Base-by-base conservation (phyloP, 2,329 filamentous ascomycete genomes). In the Nothophoma quercina region DNA sequence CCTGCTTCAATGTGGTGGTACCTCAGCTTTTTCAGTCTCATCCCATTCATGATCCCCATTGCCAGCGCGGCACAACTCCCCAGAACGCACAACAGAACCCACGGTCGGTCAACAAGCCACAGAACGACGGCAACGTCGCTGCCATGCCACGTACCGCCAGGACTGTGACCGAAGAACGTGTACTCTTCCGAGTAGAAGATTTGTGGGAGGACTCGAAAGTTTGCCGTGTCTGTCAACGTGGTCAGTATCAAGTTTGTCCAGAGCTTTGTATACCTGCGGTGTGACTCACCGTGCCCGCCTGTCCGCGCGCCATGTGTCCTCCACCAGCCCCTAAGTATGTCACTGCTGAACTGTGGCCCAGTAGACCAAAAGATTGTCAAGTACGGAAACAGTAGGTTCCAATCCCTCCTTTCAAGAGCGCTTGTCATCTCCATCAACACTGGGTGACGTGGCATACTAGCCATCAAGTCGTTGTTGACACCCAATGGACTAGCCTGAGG, bases 111-210 rank as follows among this genome's bases (percentile, higher is more conserved):
- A 10, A 57, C 65, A 7, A 69, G 46, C 68, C 68, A 71, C 22
- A 70, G 44, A 4, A 71, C 55, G 5, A 65, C 55, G 16, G 58
- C 60, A 16, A 70, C 68, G 38, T 71, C 68, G 6, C 45, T 39
- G 5, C 62, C 68, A 42, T 71, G 67, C 68, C 68, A 71, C 18
- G 68, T 69, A 3, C 68, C 67, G 13, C 67, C 68, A 9, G 65
- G 68, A 12, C 51, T 61, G 28, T 70, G 65, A 6, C 65, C 65
- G 28, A 71, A 71, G 47, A 71, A 70, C 3, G 63, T 70, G 16
- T 58, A 65, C 18, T 65, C 50, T 33, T 71, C 65, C 5, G 63
- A 65, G 48, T 70, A 69, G 48, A 70, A 70, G 16, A 65, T 56
- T 21, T 56, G 56, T 0, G 67, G 67, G 5, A 70, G 51, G 26